These are phyloP conservation scores for Mucor sp. DNA, from an alignment of 371 early-diverging fungal species.

Conservation along the genomic window DNA sequence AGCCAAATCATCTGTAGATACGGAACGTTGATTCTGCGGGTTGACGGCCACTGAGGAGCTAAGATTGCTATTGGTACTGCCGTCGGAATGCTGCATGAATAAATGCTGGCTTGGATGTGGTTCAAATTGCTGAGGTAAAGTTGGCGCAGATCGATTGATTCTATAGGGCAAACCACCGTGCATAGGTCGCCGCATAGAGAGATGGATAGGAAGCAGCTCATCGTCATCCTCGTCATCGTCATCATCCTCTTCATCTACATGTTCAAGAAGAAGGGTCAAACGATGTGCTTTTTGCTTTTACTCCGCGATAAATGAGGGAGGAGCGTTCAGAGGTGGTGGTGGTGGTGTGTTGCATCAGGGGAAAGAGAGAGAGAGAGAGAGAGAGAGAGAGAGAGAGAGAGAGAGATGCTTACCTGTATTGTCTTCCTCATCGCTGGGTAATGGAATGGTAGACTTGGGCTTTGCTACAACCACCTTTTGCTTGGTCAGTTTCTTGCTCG, in stretches of 20 bases:
- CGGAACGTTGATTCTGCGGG: not conserved
- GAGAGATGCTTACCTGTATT: not conserved
- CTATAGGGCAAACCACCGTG: not conserved
- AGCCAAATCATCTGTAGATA: conserved; percentile 9
- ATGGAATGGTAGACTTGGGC: conserved; percentile 12
- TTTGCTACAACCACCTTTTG: not conserved
- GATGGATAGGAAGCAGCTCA: not conserved
- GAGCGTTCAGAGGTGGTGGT: not conserved
- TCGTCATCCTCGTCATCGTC: conserved; percentile 13
- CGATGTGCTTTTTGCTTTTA: not conserved
- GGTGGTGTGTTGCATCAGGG: not conserved
- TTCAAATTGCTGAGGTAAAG: not conserved
- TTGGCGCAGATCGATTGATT: conserved; percentile 16
- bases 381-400: too few relatives aligned
- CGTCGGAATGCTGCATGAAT: conserved; percentile 10
- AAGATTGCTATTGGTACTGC: conserved; percentile 3
- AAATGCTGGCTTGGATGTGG: not conserved
- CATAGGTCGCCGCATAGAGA: not conserved
- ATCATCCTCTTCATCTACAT: conserved; percentile 4
- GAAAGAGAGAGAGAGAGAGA: not conserved
- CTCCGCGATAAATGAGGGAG: conserved; percentile 12
- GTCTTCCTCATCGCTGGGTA: conserved; percentile 47
- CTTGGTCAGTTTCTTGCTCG: not conserved
- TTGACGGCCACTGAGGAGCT: not conserved
- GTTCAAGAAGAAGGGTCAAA: not conserved